Base-by-base conservation (phyloP, 176 grass and related monocot species). In the Thinopyrum elongatum region DNA sequence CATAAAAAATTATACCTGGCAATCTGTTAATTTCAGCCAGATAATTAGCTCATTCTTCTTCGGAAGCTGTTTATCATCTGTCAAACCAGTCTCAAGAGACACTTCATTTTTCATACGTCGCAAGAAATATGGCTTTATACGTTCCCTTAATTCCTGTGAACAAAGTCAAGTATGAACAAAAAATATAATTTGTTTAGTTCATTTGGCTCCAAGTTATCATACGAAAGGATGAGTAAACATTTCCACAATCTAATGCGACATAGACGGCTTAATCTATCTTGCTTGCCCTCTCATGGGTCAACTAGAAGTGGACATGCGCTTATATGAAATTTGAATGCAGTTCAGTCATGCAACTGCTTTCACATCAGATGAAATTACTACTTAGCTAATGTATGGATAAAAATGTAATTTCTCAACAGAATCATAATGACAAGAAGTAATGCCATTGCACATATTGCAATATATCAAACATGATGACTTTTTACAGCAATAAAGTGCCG, bases 31-130 rank as follows among this genome's bases (percentile, higher is more conserved):
- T 88, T 95, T 95, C 28, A 98, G 72, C 96, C 96, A 98, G 82
- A 96, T 79, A 90, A 94, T 98, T 60, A 98, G 57, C 71, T 99
- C 92, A 53, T 86, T 91, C 81, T 99, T 96, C 70, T 94, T 92
- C 5, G 90, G 49, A 77, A 95, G 75, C 39, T 70, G 36, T 53
- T 80, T 86, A 53, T 78, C 86, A 53, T 74, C 80, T 34, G 74
- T 59, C 35, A 41, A 11, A 46, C 62, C 80, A 55, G 42, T 84
- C 81, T 90, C 70, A 60, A 74, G 63, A 79, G 90, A 95, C 41
- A 95, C 93, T 86, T 92, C 86, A 87, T 44, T 92, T 91, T 98
- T 98, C 84, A 95, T 77, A 15, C 89, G 89, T 15, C 89, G 90
- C 77, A 98, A 72, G 84, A 98, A 93, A 59, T 93, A 93, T 57